Evolutionary conservation across 352 stramenopile species (phyloP).

Genomic region (Pythium insidiosum): DNA sequence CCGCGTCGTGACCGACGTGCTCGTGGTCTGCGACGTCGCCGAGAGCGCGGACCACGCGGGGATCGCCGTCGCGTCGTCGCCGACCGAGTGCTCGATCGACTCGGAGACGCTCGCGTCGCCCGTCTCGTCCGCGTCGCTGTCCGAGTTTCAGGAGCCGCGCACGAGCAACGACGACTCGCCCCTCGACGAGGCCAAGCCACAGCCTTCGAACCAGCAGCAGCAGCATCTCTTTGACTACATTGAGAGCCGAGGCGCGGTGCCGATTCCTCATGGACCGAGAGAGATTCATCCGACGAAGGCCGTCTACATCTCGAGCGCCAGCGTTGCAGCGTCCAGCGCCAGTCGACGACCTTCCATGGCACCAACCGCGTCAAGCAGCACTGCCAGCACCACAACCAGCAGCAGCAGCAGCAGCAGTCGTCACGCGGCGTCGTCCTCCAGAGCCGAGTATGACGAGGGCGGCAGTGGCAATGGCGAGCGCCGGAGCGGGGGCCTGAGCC

Average conservation of each 20-base stretch:
- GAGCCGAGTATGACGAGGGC: too few species aligned
- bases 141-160: too few species aligned
- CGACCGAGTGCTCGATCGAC: too few species aligned
- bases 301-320: constrained; percentile 66
- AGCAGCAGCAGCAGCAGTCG: not conserved
- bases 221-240: constrained; percentile 60
- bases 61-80: too few species aligned
- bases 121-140: too few species aligned
- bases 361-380: not conserved
- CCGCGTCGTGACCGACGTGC: constrained; percentile 58
- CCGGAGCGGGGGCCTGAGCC: constrained; percentile 13
- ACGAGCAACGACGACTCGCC: too few species aligned
- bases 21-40: constrained; percentile 27
- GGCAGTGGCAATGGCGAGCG: constrained; percentile 21
- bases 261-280: constrained; percentile 38
- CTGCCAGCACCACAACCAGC: constrained; percentile 1
- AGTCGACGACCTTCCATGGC: constrained; percentile 3
- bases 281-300: constrained; percentile 63
- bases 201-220: constrained; percentile 2
- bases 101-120: too few species aligned
- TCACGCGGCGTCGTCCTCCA: not conserved
- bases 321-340: too few species aligned
- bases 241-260: constrained; percentile 21
- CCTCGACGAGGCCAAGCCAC: not conserved
- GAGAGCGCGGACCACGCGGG: too few species aligned